A percentile compares a stretch with the other conserved stretches of the same genome.
phyloP scores from a whole-genome alignment of 2,329 filamentous ascomycete genomes.

The Ophiosphaerella herpotricha region DNA sequence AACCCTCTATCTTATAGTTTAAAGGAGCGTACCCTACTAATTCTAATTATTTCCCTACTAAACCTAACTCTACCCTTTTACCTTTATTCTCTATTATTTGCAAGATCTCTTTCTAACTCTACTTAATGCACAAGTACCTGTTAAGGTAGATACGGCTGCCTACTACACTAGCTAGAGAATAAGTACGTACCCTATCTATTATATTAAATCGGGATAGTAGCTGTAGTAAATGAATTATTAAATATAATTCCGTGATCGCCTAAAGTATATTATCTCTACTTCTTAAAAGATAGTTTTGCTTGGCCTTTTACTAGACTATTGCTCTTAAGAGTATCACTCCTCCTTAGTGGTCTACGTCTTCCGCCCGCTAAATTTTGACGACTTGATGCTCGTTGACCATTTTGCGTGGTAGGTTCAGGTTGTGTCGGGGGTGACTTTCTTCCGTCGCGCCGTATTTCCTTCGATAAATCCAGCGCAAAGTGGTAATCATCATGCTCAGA shows the following conservation, averaged over 20 bases:
- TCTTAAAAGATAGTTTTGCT: slow-evolving; percentile 51
- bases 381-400: slow-evolving; percentile 9
- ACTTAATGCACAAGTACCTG: too few relatives aligned
- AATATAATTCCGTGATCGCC: background rate
- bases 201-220: too few relatives aligned
- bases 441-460: slow-evolving; percentile 52
- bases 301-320: slow-evolving; percentile 50
- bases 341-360: slow-evolving; percentile 45
- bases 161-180: too few relatives aligned
- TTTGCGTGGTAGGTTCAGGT: background rate
- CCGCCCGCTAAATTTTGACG: slow-evolving; percentile 29
- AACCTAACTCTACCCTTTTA: too few relatives aligned
- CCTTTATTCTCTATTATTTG: too few relatives aligned
- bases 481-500: slow-evolving; percentile 93
- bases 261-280: slow-evolving; percentile 7
- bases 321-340: slow-evolving; percentile 14
- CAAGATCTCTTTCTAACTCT: too few relatives aligned
- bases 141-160: too few relatives aligned
- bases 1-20: too few relatives aligned
- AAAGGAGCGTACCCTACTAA: too few relatives aligned
- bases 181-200: too few relatives aligned
- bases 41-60: too few relatives aligned
- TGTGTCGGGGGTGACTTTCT: slow-evolving; percentile 11
- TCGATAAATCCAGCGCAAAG: slow-evolving; percentile 83
- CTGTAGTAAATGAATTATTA: too few relatives aligned